A percentile compares a stretch with the other conserved stretches of the same genome.
Conservation (phyloP, 345 rosid species). For the Salix viminalis region DNA sequence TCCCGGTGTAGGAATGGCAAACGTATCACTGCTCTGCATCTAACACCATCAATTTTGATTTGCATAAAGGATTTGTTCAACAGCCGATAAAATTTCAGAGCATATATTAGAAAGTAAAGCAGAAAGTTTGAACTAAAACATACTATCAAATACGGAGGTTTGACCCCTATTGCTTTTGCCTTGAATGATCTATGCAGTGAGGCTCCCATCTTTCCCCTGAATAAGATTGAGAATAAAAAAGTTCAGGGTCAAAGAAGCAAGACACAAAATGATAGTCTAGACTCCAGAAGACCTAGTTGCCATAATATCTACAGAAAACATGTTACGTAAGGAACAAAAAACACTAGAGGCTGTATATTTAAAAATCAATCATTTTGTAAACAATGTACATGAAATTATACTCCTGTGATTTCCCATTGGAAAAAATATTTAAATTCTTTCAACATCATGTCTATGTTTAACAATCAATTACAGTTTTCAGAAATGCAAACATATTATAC, state of each 20-base stretch:
- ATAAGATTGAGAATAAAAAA: conserved; percentile 14
- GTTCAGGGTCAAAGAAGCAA: background rate
- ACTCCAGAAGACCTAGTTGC: too few relatives aligned
- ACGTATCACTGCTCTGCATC: too few relatives aligned
- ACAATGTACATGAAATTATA: background rate
- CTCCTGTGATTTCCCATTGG: background rate
- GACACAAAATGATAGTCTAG: background rate
- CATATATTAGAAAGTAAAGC: background rate
- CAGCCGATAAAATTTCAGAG: background rate
- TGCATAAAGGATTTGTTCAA: too few relatives aligned
- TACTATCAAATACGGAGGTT: conserved; percentile 75
- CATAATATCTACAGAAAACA: too few relatives aligned
- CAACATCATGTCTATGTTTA: background rate
- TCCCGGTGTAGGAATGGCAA: background rate
- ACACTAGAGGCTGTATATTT: too few relatives aligned
- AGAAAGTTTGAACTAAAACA: background rate
- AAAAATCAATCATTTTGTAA: too few relatives aligned
- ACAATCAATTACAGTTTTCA: background rate
- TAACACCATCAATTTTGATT: too few relatives aligned
- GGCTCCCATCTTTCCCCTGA: conserved; percentile 80
- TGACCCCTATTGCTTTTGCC: conserved; percentile 44
- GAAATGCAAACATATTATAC: background rate
- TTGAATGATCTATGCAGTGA: conserved; percentile 56
- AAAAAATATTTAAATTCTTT: background rate
- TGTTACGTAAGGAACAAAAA: too few relatives aligned